A percentile compares a stretch with the other conserved stretches of the same genome.
Conservation (phyloP, 2,329 filamentous ascomycete species). For the Calonectria ilicicola region DNA sequence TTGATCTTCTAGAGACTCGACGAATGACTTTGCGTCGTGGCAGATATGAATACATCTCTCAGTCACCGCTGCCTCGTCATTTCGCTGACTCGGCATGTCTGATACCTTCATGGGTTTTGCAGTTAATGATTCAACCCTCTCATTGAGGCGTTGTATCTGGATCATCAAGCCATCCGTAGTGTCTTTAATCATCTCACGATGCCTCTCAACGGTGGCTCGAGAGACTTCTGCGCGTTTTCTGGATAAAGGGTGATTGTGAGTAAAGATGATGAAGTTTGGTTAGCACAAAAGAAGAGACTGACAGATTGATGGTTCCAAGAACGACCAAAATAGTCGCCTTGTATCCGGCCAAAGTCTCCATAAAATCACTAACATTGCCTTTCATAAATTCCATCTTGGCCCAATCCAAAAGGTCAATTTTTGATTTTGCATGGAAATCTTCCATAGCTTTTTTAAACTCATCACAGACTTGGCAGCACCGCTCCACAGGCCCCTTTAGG, state of each 20-base stretch:
- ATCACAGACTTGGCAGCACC: constrained; percentile 50
- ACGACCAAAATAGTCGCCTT: constrained; percentile 54
- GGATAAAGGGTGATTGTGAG: constrained; percentile 3
- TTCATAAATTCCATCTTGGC: constrained; percentile 54
- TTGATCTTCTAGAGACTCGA: constrained; percentile 46
- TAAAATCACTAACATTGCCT: constrained; percentile 54
- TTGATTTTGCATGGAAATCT: constrained; percentile 48
- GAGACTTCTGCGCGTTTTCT: constrained; percentile 49
- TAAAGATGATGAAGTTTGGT: background rate
- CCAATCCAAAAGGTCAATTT: constrained; percentile 52
- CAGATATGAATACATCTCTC: constrained; percentile 54
- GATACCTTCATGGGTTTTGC: constrained; percentile 30
- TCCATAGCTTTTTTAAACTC: constrained; percentile 53
- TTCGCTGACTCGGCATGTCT: constrained; percentile 44
- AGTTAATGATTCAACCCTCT: constrained; percentile 44
- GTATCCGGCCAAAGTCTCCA: constrained; percentile 51
- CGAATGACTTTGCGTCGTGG: constrained; percentile 50
- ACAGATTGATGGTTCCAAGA: constrained; percentile 52
- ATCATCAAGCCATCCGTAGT: constrained; percentile 50
- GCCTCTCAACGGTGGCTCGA: too few relatives aligned
- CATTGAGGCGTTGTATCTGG: constrained; percentile 50
- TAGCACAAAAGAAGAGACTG: constrained; percentile 31
- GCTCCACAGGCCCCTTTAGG: constrained; percentile 49
- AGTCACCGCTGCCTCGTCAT: constrained; percentile 51
- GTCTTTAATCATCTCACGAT: constrained; percentile 54